Base-by-base conservation (phyloP, 768 basidiomycete species). In the Saitozyma sp. region DNA sequence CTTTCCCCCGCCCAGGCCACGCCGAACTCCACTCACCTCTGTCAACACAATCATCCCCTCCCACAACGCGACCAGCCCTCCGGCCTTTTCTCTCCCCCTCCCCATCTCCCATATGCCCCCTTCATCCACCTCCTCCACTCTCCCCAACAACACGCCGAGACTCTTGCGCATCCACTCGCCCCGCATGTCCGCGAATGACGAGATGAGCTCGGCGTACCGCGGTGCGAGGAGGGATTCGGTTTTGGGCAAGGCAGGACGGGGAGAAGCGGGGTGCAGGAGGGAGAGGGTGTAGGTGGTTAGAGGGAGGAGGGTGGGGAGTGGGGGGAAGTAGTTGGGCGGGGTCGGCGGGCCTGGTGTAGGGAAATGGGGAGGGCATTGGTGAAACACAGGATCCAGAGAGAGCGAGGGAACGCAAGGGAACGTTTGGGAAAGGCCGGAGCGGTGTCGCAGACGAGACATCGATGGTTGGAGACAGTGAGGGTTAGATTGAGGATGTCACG, bases 61-160 rank as follows among this genome's bases (percentile, higher is more conserved):
- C 61, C 72, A 67, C 6, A 71, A 55, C 6, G 58, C 56, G 6
- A 62, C 59, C 13, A 76, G 40, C 8, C 62, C 66, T 17, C 58
- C 62, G 11, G 72, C 71, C 49, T 74, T 76, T 19, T 70, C 73
- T 56, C 54, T 64, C 29, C 64, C 69, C 49, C 67, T 64, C 52
- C 43, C 61, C 38, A 64, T 63, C 55, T 65, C 59, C 75, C 75
- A 73, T 42, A 72, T 71, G 2, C 70, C 70, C 1, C 71, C 75
- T 42, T 75, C 75, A 37, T 70, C 68, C 10, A 70, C 46, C 56
- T 76, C 70, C 10, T 76, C 71, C n/a, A 78, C 69, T 29, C 64
- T 58, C 10, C 49, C 49, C 6, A 76, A n/a, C 56, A 74, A 48
- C 13, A 68, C 67, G 11, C 54, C 54, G 8, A 76, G 17, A 50